Base-by-base conservation (phyloP, 2,329 filamentous ascomycete species). In the Penicillium sp. region DNA sequence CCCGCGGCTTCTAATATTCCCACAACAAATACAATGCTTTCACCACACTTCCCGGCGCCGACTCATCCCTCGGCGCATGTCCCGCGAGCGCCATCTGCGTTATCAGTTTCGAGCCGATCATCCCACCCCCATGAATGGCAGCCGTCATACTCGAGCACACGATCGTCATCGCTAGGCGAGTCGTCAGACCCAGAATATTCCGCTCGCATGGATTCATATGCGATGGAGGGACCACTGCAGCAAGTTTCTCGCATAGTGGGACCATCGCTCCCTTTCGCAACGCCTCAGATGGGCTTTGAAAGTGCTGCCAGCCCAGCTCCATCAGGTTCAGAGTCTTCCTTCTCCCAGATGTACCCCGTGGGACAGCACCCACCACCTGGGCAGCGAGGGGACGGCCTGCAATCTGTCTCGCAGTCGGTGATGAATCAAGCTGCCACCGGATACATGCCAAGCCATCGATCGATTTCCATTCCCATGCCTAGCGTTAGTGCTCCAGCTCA, bases 51-150 rank as follows among this genome's bases (percentile, higher is more conserved):
- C 45, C 33, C 70, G 19, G 66, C 67, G 13, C 53, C 69, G 16
- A 53, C 58, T 64, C 55, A 65, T 59, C 35, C 57, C 61, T 30
- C 63, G 58, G 51, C 61, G 61, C 55, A 51, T 56, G 22, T 71
- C 61, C 11, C 66, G 14, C 55, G 70, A 55, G 67, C 70, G 14
- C 64, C 68, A 3, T 69, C 72, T 1, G 64, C 58, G 8, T 57
- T 71, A 13, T 71, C 68, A n/a, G 58, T 61, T 8, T 67, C 71
- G 4, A 71, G 67, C 54, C 71, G 67, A 52, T 63, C 70, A 16
- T 69, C 73, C 19, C 63, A 70, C 28, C 60, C 66, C 5, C 65
- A 68, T 51, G 71, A 73, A 16, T 76, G 73, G 73, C 62, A 60
- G 35, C 66, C 66, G n/a, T 48, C 53, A 51, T 75, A 71, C 52